Evolutionary conservation across 768 basidiomycete species (phyloP).

Genomic region (Leccinum longicurvipes): DNA sequence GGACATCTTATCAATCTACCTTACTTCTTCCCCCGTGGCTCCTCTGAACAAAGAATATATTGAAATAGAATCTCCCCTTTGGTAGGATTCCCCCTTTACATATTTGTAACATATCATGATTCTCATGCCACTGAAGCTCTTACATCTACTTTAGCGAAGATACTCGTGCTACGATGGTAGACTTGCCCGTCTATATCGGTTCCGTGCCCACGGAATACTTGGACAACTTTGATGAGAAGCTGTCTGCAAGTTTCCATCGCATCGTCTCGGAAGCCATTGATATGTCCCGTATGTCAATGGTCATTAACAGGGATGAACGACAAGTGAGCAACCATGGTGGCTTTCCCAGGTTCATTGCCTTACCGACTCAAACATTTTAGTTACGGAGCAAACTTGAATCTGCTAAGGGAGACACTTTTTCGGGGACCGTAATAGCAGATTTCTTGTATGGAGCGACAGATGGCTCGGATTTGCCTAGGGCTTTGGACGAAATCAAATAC

Average conservation of each 20-base stretch:
- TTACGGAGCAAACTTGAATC: constrained; percentile 83
- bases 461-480: constrained; percentile 69
- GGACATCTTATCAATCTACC: constrained; percentile 81
- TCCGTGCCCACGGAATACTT: constrained; percentile 83
- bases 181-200: constrained; percentile 74
- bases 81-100: constrained; percentile 42
- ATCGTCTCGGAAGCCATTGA: constrained; percentile 78
- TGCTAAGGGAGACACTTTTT: constrained; percentile 77
- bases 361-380: constrained; percentile 36
- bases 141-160: constrained; percentile 85
- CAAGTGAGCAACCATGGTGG: constrained; percentile 46
- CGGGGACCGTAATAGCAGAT: constrained; percentile 71
- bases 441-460: constrained; percentile 83
- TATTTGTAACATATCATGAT: neutral
- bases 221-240: constrained; percentile 62
- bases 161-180: constrained; percentile 64
- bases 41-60: constrained; percentile 89
- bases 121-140: constrained; percentile 46
- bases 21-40: constrained; percentile 80
- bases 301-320: constrained; percentile 84
- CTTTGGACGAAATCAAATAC: constrained; percentile 77
- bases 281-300: constrained; percentile 84
- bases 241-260: constrained; percentile 64
- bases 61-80: constrained; percentile 86
- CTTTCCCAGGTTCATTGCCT: neutral